Percentiles rank a stretch among this genome's conserved stretches.
Conservation (phyloP, 2,329 filamentous ascomycete species). For the Exophiala oligosperma region DNA sequence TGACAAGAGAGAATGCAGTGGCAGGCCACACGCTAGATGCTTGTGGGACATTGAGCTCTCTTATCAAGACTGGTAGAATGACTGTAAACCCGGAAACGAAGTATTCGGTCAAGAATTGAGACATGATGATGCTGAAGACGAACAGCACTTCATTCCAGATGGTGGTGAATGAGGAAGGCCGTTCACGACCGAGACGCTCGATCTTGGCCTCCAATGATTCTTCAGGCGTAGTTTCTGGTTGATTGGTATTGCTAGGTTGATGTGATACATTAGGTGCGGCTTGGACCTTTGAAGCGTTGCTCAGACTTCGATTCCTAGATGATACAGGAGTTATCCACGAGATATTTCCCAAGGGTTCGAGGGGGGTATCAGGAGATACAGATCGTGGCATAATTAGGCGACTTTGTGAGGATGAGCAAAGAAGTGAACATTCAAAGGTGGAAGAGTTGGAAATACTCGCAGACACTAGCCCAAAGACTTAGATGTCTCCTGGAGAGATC, state of each 20-base stretch:
- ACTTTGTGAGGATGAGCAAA: too few relatives aligned
- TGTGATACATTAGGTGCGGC: not conserved
- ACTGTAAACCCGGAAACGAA: conserved; percentile 74
- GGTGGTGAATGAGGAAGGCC: conserved; percentile 57
- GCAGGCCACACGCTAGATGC: conserved; percentile 60
- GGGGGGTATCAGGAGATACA: not conserved
- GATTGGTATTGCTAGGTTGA: not conserved
- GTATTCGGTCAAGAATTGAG: conserved; percentile 69
- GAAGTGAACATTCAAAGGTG: not conserved
- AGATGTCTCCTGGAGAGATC: not conserved
- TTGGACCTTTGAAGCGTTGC: not conserved
- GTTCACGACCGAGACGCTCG: conserved; percentile 62
- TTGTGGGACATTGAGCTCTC: conserved; percentile 64
- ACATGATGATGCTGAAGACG: conserved; percentile 61
- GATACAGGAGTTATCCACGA: not conserved
- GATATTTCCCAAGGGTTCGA: not conserved
- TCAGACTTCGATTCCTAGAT: not conserved
- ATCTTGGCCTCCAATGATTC: conserved; percentile 38
- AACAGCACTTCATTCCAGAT: conserved; percentile 60
- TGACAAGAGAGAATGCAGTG: conserved; percentile 51
- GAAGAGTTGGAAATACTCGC: not conserved
- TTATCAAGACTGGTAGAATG: conserved; percentile 65
- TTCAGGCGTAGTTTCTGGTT: conserved; percentile 3
- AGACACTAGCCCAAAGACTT: not conserved
- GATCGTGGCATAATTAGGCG: not conserved